Evolutionary conservation across 768 basidiomycete genomes (phyloP), one percentile per base, ranked within the genome.

Genomic region (Russula sp.): DNA sequence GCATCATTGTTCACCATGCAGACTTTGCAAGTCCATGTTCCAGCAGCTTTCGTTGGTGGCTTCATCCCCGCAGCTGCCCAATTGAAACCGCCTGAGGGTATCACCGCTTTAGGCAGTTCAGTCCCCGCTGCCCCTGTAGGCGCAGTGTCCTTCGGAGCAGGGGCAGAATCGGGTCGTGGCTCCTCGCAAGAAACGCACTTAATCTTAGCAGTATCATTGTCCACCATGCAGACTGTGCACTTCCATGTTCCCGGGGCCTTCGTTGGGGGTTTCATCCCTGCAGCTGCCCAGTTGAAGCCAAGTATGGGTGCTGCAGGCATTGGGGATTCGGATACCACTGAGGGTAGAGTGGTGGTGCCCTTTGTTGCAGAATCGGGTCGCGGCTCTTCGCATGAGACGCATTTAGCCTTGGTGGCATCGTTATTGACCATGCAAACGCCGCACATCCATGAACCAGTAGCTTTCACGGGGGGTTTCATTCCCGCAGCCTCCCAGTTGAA

Each of bases 341-440:
- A 14, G 14, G 53, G 34, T 22, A 3, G 7, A n/a, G 34, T 25
- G 13, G 20, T 14, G n/a, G 36, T 32, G 9, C 34, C n/a, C 8
- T 54, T 53, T 25, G 52, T 11, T 18, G 22, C 20, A 13, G 52
- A 41, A 48, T 43, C 52, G 16, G 57, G 57, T 25, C 61, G 50
- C 10, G 61, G 57, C 38, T 63, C 36, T 47, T 83, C 82, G 63
- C 84, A 86, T 47, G 81, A 54, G 2, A 69, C 70, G 69, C 85
- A 87, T 66, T 83, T 74, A 25, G 66, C 67, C 20, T 73, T 78
- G 43, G 72, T 72, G 20, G 75, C 73, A 20, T 77, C 74, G 69
- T 84, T 88, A 46, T 69, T 64, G 55, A 85, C 52, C 68, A 65
- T 58, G 61, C 71, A 60, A 42, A 55, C 38, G 5, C 66, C 57